These are phyloP conservation scores for Trametes cinnabarina DNA, from an alignment of 768 basidiomycete species.

Conservation along the genomic window DNA sequence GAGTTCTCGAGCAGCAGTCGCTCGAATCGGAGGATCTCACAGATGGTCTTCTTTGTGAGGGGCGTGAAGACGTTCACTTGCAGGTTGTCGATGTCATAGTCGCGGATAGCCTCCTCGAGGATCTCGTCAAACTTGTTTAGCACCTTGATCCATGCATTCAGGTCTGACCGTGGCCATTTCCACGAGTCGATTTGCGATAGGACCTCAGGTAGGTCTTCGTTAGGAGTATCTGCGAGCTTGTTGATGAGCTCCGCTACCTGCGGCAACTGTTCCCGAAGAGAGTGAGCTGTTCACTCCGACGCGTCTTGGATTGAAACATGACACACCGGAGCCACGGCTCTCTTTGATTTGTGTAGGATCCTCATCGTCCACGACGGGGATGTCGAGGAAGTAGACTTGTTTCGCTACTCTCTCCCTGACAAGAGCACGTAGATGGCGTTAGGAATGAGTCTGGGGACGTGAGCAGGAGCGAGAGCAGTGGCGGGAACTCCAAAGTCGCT, in stretches of 20 bases:
- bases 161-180: conserved; percentile 95
- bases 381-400: conserved; percentile 4
- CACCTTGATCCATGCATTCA: conserved; percentile 94
- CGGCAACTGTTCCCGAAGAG: conserved; percentile 52
- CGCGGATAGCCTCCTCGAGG: conserved; percentile 75
- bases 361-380: conserved; percentile 53
- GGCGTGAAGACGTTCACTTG: conserved; percentile 80
- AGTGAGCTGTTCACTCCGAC: conserved; percentile 18
- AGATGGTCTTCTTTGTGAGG: conserved; percentile 67
- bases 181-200: conserved; percentile 74
- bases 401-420: neutral
- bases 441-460: neutral
- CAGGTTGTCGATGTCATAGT: conserved; percentile 83
- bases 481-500: conserved; percentile 17
- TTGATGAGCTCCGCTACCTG: conserved; percentile 80
- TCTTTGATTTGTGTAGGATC: conserved; percentile 85
- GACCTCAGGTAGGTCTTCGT: conserved; percentile 67
- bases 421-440: neutral
- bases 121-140: conserved; percentile 94
- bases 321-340: conserved; percentile 73
- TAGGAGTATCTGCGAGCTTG: conserved; percentile 61
- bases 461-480: conserved; percentile 6
- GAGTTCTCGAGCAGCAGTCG: conserved; percentile 92
- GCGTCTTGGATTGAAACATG: conserved; percentile 10
- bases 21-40: conserved; percentile 86